These are phyloP conservation scores for Penicillium sp. DNA, from an alignment of 2,329 filamentous ascomycete species.

Conservation along the genomic window DNA sequence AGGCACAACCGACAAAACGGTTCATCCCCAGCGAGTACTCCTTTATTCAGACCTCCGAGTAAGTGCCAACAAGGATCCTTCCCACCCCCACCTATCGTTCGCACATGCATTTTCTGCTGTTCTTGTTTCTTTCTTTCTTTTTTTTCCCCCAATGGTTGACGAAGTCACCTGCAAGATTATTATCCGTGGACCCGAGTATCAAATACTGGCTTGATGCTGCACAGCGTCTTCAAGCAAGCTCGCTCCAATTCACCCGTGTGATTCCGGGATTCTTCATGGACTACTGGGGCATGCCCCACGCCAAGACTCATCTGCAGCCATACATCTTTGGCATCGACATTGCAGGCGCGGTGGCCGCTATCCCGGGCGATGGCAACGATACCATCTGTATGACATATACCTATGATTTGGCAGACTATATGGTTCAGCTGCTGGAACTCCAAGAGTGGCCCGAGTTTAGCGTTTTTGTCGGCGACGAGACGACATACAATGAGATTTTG, in stretches of 20 bases:
- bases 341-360: conserved; percentile 39
- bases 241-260: conserved; percentile 37
- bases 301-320: conserved; percentile 36
- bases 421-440: conserved; percentile 39
- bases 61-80: conserved; percentile 1
- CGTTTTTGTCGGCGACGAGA: conserved; percentile 34
- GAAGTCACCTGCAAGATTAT: conserved; percentile 13
- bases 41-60: conserved; percentile 30
- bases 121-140: too few relatives aligned
- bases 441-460: conserved; percentile 41
- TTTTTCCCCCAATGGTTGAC: too few relatives aligned
- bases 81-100: background rate
- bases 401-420: conserved; percentile 45
- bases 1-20: conserved; percentile 33
- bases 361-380: conserved; percentile 46
- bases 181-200: conserved; percentile 27
- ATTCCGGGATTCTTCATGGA: conserved; percentile 44
- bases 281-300: conserved; percentile 39
- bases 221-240: conserved; percentile 26
- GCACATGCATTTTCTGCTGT: background rate
- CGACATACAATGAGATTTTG: conserved; percentile 44
- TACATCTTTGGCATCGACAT: conserved; percentile 44
- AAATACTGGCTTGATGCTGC: conserved; percentile 25
- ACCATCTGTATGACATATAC: conserved; percentile 46
- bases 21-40: conserved; percentile 44